A percentile compares a stretch with the other conserved stretches of the same genome.
Conservation (phyloP, 2,329 filamentous ascomycete genomes). For the Penicillium sp. region DNA sequence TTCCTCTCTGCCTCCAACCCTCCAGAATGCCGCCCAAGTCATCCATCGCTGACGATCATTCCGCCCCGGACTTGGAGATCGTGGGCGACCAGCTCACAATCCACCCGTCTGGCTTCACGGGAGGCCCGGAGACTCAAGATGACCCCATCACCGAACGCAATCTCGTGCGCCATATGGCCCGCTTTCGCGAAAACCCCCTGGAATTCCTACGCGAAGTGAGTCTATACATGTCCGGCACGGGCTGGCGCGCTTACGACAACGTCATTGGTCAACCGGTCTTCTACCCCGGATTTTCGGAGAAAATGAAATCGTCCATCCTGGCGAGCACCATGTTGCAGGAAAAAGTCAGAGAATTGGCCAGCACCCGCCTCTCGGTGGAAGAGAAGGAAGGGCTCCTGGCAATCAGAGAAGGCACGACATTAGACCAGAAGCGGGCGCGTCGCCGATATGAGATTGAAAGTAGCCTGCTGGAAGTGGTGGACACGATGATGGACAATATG, state of each 20-base stretch:
- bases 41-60: conserved; percentile 35
- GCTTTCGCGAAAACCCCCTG: conserved; percentile 71
- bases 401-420: conserved; percentile 28
- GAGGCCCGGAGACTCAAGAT: conserved; percentile 36
- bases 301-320: conserved; percentile 78
- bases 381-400: conserved; percentile 68
- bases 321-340: conserved; percentile 69
- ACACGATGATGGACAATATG: conserved; percentile 88
- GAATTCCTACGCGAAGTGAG: conserved; percentile 91
- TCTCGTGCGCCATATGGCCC: conserved; percentile 70
- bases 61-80: conserved; percentile 74
- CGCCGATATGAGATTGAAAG: conserved; percentile 62
- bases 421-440: conserved; percentile 30
- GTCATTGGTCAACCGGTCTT: conserved; percentile 90
- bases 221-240: conserved; percentile 85
- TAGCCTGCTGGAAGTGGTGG: conserved; percentile 74
- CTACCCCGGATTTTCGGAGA: conserved; percentile 86
- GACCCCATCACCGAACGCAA: conserved; percentile 51
- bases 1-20: conserved; percentile 4
- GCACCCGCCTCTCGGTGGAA: conserved; percentile 70
- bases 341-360: conserved; percentile 74
- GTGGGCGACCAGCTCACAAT: conserved; percentile 71
- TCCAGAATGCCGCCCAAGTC: conserved; percentile 33
- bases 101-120: conserved; percentile 64
- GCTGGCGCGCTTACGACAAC: conserved; percentile 92